These are phyloP conservation scores for Vigna reflexopilosa DNA, from an alignment of 306 rosid genomes.

Conservation along the genomic window DNA sequence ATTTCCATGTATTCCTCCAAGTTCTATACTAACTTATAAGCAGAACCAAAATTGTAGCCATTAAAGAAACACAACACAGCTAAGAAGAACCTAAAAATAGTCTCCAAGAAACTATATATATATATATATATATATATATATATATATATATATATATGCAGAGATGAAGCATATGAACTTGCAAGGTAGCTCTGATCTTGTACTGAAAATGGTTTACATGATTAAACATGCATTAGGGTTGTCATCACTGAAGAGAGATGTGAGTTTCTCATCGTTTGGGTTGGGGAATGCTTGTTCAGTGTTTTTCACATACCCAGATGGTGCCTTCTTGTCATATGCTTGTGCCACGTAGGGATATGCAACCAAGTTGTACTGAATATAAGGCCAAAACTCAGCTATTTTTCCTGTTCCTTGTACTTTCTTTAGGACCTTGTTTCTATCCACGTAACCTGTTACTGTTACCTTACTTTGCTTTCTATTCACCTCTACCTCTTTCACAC, in stretches of 20 bases:
- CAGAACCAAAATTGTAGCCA: conserved; percentile 19
- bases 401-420: conserved; percentile 86
- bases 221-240: conserved; percentile 86
- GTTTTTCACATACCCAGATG: conserved; percentile 80
- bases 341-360: conserved; percentile 84
- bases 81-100: not conserved
- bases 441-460: conserved; percentile 78
- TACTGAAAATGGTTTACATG: conserved; percentile 52
- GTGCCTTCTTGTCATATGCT: conserved; percentile 94
- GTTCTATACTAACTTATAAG: not conserved
- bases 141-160: no score
- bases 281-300: conserved; percentile 59
- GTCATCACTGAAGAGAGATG: conserved; percentile 81
- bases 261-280: conserved; percentile 68
- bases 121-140: no score
- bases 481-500: conserved; percentile 77
- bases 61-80: not conserved
- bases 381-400: conserved; percentile 93
- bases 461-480: conserved; percentile 79
- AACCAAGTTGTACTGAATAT: conserved; percentile 81
- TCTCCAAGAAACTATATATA: not conserved
- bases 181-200: not conserved
- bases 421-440: conserved; percentile 81
- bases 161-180: not conserved
- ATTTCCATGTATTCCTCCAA: not conserved